Conservation (phyloP, 1,139 yeast genomes). For the Candida smagusa region DNA sequence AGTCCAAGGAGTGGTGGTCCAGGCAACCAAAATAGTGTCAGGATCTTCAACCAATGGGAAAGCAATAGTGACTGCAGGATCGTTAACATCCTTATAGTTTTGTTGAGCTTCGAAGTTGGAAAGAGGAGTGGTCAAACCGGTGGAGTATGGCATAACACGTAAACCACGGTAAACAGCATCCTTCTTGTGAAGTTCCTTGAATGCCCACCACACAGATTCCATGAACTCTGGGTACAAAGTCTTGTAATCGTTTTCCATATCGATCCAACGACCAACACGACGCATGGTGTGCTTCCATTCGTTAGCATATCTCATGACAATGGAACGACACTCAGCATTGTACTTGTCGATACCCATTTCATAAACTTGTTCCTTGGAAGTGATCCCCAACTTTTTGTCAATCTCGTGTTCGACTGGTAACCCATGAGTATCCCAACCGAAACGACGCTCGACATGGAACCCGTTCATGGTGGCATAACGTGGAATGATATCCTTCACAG, state of each 20-base stretch:
- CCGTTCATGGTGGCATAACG: constrained; percentile 98
- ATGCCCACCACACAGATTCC: constrained; percentile 99
- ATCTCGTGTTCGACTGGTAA: constrained; percentile 97
- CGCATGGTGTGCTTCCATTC: constrained; percentile 94
- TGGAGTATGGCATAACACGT: constrained; percentile 98
- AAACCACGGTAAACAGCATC: constrained; percentile 89
- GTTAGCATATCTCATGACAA: constrained; percentile 94
- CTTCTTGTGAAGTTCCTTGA: constrained; percentile 81
- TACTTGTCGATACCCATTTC: constrained; percentile 90
- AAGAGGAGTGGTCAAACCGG: constrained; percentile 94
- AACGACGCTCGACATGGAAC: constrained; percentile 90
- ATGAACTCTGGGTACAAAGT: constrained; percentile 91
- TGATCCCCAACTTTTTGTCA: constrained; percentile 93
- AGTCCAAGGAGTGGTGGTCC: constrained; percentile 99
- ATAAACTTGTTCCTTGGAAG: constrained; percentile 92
- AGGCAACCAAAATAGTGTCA: constrained; percentile 81
- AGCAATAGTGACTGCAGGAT: constrained; percentile 93
- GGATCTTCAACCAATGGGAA: constrained; percentile 81
- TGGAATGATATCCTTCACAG: constrained; percentile 95
- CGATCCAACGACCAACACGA: constrained; percentile 98
- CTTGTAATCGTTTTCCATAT: constrained; percentile 97
- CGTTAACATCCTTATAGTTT: constrained; percentile 94
- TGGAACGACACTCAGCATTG: constrained; percentile 90
- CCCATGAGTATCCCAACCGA: constrained; percentile 99
- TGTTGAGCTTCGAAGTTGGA: constrained; percentile 98